phyloP scores from a whole-genome alignment of 2,329 filamentous ascomycete species.

The Diplodia sapinea region DNA sequence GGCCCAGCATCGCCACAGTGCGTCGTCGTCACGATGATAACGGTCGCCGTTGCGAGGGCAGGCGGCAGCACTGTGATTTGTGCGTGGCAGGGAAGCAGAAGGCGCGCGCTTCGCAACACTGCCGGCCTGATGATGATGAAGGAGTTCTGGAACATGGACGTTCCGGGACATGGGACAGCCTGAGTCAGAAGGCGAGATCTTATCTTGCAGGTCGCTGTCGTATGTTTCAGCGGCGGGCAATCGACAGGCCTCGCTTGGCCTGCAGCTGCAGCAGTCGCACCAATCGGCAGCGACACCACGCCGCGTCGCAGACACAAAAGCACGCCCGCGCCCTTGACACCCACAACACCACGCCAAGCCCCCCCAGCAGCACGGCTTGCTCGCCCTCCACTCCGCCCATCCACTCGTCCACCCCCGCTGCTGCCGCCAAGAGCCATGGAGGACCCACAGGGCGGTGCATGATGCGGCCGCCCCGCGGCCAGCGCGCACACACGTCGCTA shows the following conservation, averaged over 20 bases:
- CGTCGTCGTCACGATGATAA: background rate
- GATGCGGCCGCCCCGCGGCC: background rate
- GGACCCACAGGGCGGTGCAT: background rate
- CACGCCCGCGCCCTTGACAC: background rate
- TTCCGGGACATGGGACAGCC: conserved; percentile 4
- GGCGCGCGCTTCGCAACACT: conserved; percentile 1
- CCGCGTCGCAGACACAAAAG: background rate
- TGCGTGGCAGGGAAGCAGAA: background rate
- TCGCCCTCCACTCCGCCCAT: background rate
- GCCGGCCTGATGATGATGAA: background rate
- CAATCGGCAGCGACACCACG: conserved; percentile 1
- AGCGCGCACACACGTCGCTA: background rate
- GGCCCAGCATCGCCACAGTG: conserved; percentile 12
- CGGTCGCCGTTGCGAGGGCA: background rate
- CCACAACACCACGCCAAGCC: conserved; percentile 26
- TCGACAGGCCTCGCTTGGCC: background rate
- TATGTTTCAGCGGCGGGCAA: conserved; percentile 17
- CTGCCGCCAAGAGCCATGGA: background rate
- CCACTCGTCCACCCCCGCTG: background rate
- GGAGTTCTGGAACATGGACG: background rate
- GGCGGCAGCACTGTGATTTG: background rate
- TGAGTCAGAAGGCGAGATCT: conserved; percentile 9
- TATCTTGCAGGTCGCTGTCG: background rate
- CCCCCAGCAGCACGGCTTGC: background rate
- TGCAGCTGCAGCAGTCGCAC: background rate